Percentiles rank a stretch among this genome's conserved stretches.
Conservation (phyloP, 2,329 filamentous ascomycete species). For the Xylariaceae sp. region DNA sequence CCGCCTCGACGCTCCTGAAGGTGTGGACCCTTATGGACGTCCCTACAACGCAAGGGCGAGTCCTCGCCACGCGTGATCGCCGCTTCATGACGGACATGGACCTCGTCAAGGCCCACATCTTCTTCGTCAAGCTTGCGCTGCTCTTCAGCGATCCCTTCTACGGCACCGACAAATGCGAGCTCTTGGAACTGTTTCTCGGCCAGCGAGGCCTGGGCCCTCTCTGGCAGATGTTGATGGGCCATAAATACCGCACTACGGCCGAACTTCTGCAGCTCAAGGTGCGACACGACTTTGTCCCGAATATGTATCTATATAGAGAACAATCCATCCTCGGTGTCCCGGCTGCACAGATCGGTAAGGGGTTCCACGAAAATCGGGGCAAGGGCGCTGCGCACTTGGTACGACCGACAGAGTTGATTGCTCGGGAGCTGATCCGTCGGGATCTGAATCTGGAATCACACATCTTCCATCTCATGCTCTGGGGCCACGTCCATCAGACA, state of each 20-base stretch:
- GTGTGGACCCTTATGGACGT: no score
- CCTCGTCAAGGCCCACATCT: conserved; percentile 66
- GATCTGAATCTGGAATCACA: conserved; percentile 59
- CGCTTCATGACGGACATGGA: no score
- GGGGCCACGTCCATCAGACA: conserved; percentile 64
- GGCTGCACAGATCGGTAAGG: no score
- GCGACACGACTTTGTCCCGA: conserved; percentile 58
- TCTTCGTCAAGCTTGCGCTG: conserved; percentile 77
- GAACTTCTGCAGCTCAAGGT: conserved; percentile 65
- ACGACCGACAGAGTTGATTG: conserved; percentile 65
- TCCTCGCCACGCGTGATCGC: no score
- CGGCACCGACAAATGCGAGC: conserved; percentile 55
- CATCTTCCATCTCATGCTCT: conserved; percentile 64
- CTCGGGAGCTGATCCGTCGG: conserved; percentile 61
- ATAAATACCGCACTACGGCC: conserved; percentile 53
- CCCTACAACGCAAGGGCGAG: no score
- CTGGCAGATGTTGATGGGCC: conserved; percentile 65
- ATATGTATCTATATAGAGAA: conserved; percentile 11
- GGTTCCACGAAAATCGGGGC: no score
- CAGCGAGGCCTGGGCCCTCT: conserved; percentile 63
- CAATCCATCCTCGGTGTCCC: no score
- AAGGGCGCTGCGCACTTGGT: no score
- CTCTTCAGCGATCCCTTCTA: conserved; percentile 69
- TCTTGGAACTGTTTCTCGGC: conserved; percentile 66
- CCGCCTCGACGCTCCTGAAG: no score